Percentiles rank a stretch among this genome's conserved stretches.
phyloP scores from a whole-genome alignment of 306 rosid genomes.

The Cucumis melo region DNA sequence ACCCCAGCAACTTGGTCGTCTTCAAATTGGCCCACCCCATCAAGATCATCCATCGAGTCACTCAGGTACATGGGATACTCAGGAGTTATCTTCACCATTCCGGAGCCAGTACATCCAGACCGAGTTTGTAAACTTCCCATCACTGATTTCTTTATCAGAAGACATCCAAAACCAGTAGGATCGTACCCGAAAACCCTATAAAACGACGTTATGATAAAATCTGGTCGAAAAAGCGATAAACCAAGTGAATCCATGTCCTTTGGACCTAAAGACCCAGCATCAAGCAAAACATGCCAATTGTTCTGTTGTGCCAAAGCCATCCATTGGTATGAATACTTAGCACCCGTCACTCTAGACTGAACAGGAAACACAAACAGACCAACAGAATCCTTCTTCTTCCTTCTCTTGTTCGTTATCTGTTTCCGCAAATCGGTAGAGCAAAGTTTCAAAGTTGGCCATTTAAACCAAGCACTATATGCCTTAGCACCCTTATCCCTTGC shows the following conservation, averaged over 20 bases:
- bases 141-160: slow-evolving; percentile 81
- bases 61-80: slow-evolving; percentile 80
- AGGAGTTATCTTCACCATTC: slow-evolving; percentile 94
- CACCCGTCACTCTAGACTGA: slow-evolving; percentile 28
- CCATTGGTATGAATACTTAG: slow-evolving; percentile 69
- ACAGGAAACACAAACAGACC: slow-evolving; percentile 31
- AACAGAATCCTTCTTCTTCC: slow-evolving; percentile 20
- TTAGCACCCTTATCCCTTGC: slow-evolving; percentile 91
- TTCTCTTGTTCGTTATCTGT: slow-evolving; percentile 52
- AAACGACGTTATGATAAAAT: slow-evolving; percentile 84
- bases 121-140: slow-evolving; percentile 83
- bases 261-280: slow-evolving; percentile 95
- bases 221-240: slow-evolving; percentile 84
- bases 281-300: slow-evolving; percentile 95
- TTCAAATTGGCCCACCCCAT: slow-evolving; percentile 45
- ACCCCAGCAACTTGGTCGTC: slow-evolving; percentile 33
- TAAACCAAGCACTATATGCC: slow-evolving; percentile 82
- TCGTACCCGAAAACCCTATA: slow-evolving; percentile 93
- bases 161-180: slow-evolving; percentile 97
- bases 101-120: slow-evolving; percentile 85
- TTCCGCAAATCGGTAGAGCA: slow-evolving; percentile 91
- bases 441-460: slow-evolving; percentile 93
- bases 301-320: slow-evolving; percentile 97
- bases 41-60: slow-evolving; percentile 77
- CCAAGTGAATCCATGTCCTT: slow-evolving; percentile 99